phyloP scores from a whole-genome alignment of 2,329 filamentous ascomycete genomes.

The Ophiocordyceps polyrhachis-furcata region DNA sequence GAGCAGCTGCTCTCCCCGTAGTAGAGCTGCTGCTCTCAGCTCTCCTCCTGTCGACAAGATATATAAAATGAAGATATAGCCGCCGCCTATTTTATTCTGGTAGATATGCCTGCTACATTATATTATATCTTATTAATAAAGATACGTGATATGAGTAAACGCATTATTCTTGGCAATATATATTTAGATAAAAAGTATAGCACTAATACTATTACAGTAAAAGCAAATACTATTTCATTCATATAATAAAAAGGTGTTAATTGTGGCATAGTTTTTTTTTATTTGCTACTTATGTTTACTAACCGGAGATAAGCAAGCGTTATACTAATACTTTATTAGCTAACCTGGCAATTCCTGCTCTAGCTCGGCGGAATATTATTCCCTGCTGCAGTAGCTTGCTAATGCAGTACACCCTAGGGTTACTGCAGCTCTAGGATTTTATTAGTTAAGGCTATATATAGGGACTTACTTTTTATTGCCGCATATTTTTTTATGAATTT shows the following conservation, averaged over 20 bases:
- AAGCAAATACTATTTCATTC: not conserved
- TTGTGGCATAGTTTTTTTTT: not conserved
- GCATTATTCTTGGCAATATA: not conserved
- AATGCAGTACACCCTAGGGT: too few relatives aligned
- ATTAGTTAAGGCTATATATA: too few relatives aligned
- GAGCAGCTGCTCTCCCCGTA: too few relatives aligned
- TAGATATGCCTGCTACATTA: not conserved
- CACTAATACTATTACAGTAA: not conserved
- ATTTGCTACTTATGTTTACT: not conserved
- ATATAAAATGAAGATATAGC: too few relatives aligned
- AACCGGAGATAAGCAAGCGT: not conserved
- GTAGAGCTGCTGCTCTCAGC: too few relatives aligned
- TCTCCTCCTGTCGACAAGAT: too few relatives aligned
- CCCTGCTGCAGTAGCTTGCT: too few relatives aligned
- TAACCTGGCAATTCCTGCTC: too few relatives aligned
- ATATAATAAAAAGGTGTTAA: not conserved
- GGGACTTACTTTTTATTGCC: too few relatives aligned
- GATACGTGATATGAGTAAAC: not conserved
- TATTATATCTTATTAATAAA: not conserved
- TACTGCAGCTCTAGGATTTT: too few relatives aligned
- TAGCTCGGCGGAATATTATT: too few relatives aligned
- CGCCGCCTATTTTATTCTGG: not conserved
- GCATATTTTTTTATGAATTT: too few relatives aligned
- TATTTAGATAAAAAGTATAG: not conserved
- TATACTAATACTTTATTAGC: not conserved